These are phyloP conservation scores for Macrocystidia cucumis DNA, from an alignment of 1,284 basidiomycete genomes.

Conservation along the genomic window DNA sequence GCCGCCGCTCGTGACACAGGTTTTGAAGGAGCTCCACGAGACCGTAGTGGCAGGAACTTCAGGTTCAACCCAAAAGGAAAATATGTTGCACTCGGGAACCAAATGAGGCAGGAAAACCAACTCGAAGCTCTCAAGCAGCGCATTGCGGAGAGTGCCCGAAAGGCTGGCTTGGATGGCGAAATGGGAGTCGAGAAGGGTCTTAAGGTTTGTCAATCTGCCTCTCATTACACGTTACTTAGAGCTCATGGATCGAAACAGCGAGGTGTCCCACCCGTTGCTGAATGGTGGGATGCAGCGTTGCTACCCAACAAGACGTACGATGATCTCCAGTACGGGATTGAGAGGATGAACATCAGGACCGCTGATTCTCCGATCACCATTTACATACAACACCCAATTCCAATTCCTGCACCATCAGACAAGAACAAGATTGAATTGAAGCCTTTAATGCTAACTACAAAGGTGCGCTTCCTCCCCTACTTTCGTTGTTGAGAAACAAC, in stretches of 20 bases:
- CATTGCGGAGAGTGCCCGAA: slow-evolving; percentile 87
- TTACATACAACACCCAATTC: slow-evolving; percentile 96
- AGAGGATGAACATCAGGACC: slow-evolving; percentile 53
- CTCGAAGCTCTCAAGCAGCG: slow-evolving; percentile 89
- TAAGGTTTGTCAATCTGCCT: slow-evolving; percentile 41
- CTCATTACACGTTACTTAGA: slow-evolving; percentile 1
- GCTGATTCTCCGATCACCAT: slow-evolving; percentile 78
- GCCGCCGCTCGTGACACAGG: slow-evolving; percentile 46
- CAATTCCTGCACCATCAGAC: slow-evolving; percentile 87
- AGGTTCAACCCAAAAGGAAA: slow-evolving; percentile 89
- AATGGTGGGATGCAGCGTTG: slow-evolving; percentile 97
- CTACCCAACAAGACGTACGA: slow-evolving; percentile 77
- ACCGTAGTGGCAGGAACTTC: slow-evolving; percentile 65
- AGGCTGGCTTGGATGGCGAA: slow-evolving; percentile 90
- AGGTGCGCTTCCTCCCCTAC: slow-evolving; percentile 31
- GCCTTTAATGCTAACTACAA: slow-evolving; percentile 86
- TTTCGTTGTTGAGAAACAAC: slow-evolving; percentile 4
- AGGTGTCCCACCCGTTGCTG: slow-evolving; percentile 79
- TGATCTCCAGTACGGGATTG: slow-evolving; percentile 53
- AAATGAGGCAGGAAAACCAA: slow-evolving; percentile 78
- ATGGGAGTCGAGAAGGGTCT: slow-evolving; percentile 90
- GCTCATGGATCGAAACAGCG: slow-evolving; percentile 35
- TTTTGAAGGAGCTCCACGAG: slow-evolving; percentile 65
- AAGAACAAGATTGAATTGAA: slow-evolving; percentile 73
- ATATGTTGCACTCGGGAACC: slow-evolving; percentile 80